Evolutionary conservation across 257 asterid genomes (phyloP), one percentile per base, ranked within the genome.

Genomic region (Hygrophila difformis): DNA sequence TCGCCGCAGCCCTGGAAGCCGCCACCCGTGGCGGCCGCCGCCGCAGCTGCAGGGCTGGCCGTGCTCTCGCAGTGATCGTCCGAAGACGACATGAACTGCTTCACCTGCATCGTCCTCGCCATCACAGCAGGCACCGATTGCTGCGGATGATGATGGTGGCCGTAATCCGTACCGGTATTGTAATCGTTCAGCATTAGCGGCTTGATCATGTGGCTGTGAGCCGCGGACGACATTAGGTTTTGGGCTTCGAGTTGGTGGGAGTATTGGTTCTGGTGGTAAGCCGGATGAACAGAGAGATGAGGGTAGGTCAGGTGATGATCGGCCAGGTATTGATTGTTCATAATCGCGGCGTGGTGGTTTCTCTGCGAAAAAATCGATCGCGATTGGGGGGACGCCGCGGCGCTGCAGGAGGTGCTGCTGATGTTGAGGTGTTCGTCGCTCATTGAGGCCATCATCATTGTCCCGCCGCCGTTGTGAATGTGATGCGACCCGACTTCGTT

Each of bases 1-100:
- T 2, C 5, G 7, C 11, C 22, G 7, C n/a, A n/a, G n/a, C n/a
- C n/a, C n/a, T n/a, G n/a, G n/a, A n/a, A n/a, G n/a, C n/a, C n/a
- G n/a, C n/a, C n/a, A n/a, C n/a, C n/a, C n/a, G n/a, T n/a, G n/a
- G n/a, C n/a, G n/a, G n/a, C 14, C 14, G 16, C 14, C 1, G 9
- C 22, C 8, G 31, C 22, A 15, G 63, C 46, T 29, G 73, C 34
- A 41, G 78, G 59, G 40, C 72, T 73, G 5, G 72, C 64, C n/a
- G n/a, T n/a, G 5, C 70, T 72, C 44, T 71, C 79, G 2, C 62
- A 56, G 39, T 67, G 69, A 12, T 72, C 88, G 36, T 12, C 0
- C 13, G 37, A 33, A 4, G 59, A 28, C 1, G 82, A 46, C 81
- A 77, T 73, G 56, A 79, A 73, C 53, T 84, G 85, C 45, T 74